Evolutionary conservation across 2,329 filamentous ascomycete genomes (phyloP), one percentile per base, ranked within the genome.

Genomic region (Exophiala alcalophila): DNA sequence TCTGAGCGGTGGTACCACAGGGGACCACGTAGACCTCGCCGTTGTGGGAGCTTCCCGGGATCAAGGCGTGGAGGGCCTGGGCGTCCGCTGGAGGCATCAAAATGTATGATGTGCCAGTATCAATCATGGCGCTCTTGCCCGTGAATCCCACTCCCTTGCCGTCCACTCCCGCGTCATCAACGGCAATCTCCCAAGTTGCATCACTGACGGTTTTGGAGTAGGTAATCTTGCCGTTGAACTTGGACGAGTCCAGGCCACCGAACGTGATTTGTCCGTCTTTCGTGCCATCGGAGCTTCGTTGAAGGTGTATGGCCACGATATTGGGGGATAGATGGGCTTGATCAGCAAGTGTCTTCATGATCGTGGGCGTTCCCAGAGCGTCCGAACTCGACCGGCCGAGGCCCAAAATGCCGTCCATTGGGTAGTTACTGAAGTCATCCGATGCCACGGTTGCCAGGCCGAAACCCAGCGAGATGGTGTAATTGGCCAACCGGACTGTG

Each of bases 401-500:
- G 3, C 88, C 89, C 2, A 95, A 68, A 34, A 95, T 94, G 16
- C 89, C 89, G 61, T 95, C 89, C 64, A 94, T 89, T 1, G 86
- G 84, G 56, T 91, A 94, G 38, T 77, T 75, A 19, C 70, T 66
- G 62, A 95, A 94, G 51, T 92, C 81, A 37, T 78, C 65, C 1
- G 86, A 88, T 2, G 85, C 85, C 16, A 74, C 74, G 23, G 75
- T 77, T 15, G 84, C 86, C 46, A 90, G 65, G 4, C 89, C 89
- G 57, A 95, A 86, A 3, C 77, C 70, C 55, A 88, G 73, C 2
- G 73, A 62, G 10, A 87, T 60, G 28, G 72, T 76, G 49, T 90
- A 70, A 11, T 78, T 79, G 2, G 81, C 84, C 52, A 94, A 67
- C 3, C 72, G 70, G 15, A 92, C 60, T 0, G 70, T 80, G 57